These are phyloP conservation scores for Chaetomium strumarium DNA, from an alignment of 2,329 filamentous ascomycete genomes.

Conservation along the genomic window DNA sequence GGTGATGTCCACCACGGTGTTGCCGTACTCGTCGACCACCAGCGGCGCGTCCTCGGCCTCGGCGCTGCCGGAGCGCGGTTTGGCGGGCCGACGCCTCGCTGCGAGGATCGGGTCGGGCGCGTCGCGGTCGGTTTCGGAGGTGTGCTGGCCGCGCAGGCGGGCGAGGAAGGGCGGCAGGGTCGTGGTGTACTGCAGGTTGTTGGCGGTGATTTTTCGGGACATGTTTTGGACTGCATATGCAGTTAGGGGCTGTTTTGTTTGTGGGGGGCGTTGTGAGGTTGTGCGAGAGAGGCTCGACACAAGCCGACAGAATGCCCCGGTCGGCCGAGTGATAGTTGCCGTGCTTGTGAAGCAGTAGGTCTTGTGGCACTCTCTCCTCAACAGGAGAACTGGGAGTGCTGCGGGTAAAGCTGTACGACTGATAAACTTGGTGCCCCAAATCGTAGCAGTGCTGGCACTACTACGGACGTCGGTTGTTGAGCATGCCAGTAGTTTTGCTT, in stretches of 20 bases:
- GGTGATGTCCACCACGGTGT: conserved; percentile 46
- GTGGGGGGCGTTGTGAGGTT: neutral
- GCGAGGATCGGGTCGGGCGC: conserved; percentile 49
- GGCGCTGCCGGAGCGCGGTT: conserved; percentile 55
- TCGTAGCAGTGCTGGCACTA: no score
- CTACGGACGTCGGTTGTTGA: no score
- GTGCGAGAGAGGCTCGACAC: no score
- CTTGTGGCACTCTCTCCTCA: no score
- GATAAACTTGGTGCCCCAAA: no score
- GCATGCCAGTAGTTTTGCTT: no score
- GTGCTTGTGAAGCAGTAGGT: no score
- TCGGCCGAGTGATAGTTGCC: neutral
- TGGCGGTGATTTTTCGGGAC: conserved; percentile 56
- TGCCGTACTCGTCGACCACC: conserved; percentile 66
- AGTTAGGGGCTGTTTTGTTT: neutral
- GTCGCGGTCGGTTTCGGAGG: conserved; percentile 39
- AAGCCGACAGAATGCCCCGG: no score
- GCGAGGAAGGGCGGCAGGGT: conserved; percentile 57
- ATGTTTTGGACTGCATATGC: conserved; percentile 4
- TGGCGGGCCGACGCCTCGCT: conserved; percentile 42
- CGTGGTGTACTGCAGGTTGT: conserved; percentile 62
- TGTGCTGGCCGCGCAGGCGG: conserved; percentile 47
- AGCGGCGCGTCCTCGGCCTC: conserved; percentile 73
- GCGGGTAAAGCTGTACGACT: no score
- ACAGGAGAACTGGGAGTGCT: no score